Conservation (phyloP, 495 filamentous ascomycete species). For the Xylaria curta region DNA sequence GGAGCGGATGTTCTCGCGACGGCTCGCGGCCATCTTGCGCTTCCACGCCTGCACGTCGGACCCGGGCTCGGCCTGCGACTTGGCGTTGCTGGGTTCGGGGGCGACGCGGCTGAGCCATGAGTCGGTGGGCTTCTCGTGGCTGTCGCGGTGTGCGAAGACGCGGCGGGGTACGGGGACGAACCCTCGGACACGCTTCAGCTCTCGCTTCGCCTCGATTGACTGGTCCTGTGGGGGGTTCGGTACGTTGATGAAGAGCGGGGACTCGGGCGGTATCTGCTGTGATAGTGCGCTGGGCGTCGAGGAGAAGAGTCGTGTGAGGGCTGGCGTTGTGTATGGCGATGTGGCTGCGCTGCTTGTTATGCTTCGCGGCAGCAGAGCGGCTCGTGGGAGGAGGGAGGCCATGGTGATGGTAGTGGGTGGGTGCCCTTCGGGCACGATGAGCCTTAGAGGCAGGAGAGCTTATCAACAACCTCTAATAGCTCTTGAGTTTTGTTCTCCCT, state of each 20-base stretch:
- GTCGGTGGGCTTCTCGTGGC: conserved; percentile 39
- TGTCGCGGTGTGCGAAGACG: conserved; percentile 48
- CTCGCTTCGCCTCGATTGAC: conserved; percentile 42
- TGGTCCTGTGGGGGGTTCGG: conserved; percentile 53
- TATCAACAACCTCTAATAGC: too few relatives aligned
- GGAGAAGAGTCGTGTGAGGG: conserved; percentile 27
- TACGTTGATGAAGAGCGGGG: conserved; percentile 53
- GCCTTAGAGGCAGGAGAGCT: too few relatives aligned
- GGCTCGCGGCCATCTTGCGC: conserved; percentile 44
- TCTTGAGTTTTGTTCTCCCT: neutral
- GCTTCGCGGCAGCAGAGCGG: conserved; percentile 28
- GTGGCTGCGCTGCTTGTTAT: conserved; percentile 23
- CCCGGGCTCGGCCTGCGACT: conserved; percentile 29
- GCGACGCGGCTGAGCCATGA: conserved; percentile 40
- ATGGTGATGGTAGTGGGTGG: conserved; percentile 28
- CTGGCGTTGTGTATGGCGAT: conserved; percentile 20
- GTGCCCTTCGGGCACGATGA: conserved; percentile 14
- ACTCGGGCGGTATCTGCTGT: conserved; percentile 50
- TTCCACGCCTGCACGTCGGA: conserved; percentile 43
- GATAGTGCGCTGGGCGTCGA: conserved; percentile 13
- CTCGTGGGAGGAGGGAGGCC: conserved; percentile 35
- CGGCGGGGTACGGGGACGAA: conserved; percentile 53
- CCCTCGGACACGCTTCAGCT: conserved; percentile 44
- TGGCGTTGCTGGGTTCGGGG: conserved; percentile 36
- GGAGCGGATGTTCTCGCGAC: conserved; percentile 43